Evolutionary conservation across 139 green algal genomes (phyloP).

Genomic region (Tetraselmis striata): DNA sequence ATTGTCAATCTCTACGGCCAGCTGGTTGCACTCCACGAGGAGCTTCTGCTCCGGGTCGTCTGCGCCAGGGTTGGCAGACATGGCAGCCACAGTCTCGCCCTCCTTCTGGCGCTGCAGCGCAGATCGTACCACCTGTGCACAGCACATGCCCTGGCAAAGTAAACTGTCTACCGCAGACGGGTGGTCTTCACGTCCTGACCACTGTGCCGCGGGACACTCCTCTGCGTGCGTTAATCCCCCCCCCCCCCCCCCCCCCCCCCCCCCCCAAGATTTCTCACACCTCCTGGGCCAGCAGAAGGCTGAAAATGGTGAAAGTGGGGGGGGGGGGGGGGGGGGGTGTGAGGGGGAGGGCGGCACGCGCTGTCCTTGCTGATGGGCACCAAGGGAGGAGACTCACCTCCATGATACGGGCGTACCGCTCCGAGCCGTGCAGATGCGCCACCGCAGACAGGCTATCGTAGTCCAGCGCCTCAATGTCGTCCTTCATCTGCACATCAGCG

Average conservation of each 20-base stretch:
- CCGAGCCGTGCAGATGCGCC: conserved; percentile 49
- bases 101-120: neutral
- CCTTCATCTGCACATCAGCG: conserved; percentile 31
- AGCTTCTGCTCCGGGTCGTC: conserved; percentile 44
- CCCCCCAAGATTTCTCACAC: no score
- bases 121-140: neutral
- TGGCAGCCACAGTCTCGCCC: neutral
- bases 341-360: no score
- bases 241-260: no score
- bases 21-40: conserved; percentile 91
- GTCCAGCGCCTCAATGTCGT: conserved; percentile 59
- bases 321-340: no score
- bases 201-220: no score
- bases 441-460: conserved; percentile 65
- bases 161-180: neutral
- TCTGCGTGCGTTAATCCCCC: no score
- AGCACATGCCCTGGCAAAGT: neutral
- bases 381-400: conserved; percentile 24
- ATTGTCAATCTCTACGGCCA: conserved; percentile 94
- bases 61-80: neutral
- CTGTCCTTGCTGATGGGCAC: no score
- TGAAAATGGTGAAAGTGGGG: no score
- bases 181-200: no score
- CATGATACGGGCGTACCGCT: conserved; percentile 25
- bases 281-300: no score